Base-by-base conservation (phyloP, 2,329 filamentous ascomycete species). In the Trichoderma arundinaceum region DNA sequence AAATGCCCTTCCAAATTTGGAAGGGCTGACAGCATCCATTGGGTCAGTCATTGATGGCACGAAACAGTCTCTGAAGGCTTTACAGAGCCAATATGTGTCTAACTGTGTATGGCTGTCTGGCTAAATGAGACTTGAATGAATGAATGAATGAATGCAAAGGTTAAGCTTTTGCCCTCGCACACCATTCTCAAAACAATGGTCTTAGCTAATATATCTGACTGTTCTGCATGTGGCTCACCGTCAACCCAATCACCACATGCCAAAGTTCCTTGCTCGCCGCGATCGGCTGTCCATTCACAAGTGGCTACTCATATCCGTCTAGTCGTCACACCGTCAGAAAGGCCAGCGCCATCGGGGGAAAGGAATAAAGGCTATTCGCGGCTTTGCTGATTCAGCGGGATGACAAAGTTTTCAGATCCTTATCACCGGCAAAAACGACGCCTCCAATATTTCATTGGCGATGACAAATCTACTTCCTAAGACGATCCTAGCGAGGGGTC, bases 341-440 rank as follows among this genome's bases (percentile, higher is more conserved):
- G 43, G 22, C 5, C 12, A 39, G 19, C 52, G 52, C 41, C 49
- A 57, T 49, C 44, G 43, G 53, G n/a, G 33, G 22, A 19, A 22
- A 9, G 22, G 41, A 44, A 4, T 7, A 2, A 58, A 22, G 52
- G 53, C 35, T 51, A 57, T 44, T 41, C 44, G 22, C 41, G 54
- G 51, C 44, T 22, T 58, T 64, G 62, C 52, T 64, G 53, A 64
- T 64, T 64, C 62, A 64, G 62, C 62, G 12, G 33, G 5, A 58
- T 64, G 43, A 64, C 54, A 64, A 64, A 58, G 52, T 17, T 4
- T 0, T 35, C 17, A 12, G 7, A 7, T 53, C 49, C 48, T 44
- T 53, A 62, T 53, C 38, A 62, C 48, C 39, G 38, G 39, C 17
- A 39, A 48, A 28, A 44, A 44, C 38, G 6, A 35, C 19, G 28